A percentile compares a stretch with the other conserved stretches of the same genome.
These are phyloP conservation scores for Neoboletus brunneissimus DNA, from an alignment of 768 basidiomycete species.

Conservation along the genomic window DNA sequence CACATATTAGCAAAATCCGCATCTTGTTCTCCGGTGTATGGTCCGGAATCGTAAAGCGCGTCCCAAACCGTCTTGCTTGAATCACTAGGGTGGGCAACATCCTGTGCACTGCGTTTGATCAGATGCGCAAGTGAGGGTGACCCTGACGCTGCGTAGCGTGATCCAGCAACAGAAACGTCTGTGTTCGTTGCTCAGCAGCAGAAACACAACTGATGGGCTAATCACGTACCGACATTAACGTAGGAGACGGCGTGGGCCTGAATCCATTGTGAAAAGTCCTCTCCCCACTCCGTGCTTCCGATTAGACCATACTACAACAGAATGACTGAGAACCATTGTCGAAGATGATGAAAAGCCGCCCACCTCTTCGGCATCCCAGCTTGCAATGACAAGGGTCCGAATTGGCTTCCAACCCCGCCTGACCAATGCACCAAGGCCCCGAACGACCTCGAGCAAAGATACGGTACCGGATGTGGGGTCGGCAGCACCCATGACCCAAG, in stretches of 20 bases:
- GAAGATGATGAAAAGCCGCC: slow-evolving; percentile 1
- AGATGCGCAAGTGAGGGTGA: slow-evolving; percentile 70
- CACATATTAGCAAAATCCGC: slow-evolving; percentile 42
- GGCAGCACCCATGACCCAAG: slow-evolving; percentile 46
- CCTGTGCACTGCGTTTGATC: slow-evolving; percentile 48
- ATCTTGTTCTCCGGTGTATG: slow-evolving; percentile 44
- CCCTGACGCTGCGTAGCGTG: slow-evolving; percentile 45
- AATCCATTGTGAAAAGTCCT: slow-evolving; percentile 86
- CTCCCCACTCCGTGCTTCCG: slow-evolving; percentile 91
- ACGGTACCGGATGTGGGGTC: slow-evolving; percentile 59
- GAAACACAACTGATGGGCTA: neutral
- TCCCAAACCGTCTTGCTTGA: slow-evolving; percentile 55
- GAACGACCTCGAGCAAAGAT: slow-evolving; percentile 51
- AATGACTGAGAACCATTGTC: neutral
- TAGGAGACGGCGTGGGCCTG: slow-evolving; percentile 79
- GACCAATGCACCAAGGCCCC: slow-evolving; percentile 49
- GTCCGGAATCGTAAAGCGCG: slow-evolving; percentile 51
- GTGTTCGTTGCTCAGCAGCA: slow-evolving; percentile 1
- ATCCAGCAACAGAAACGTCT: slow-evolving; percentile 56
- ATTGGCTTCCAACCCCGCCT: slow-evolving; percentile 61
- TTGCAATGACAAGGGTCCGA: slow-evolving; percentile 68
- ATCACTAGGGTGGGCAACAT: slow-evolving; percentile 57
- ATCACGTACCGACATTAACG: slow-evolving; percentile 63
- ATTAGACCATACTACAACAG: slow-evolving; percentile 57
- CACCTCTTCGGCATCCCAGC: slow-evolving; percentile 77